phyloP scores from a whole-genome alignment of 192 early-diverging fungal species.

The Podila clonocystis region DNA sequence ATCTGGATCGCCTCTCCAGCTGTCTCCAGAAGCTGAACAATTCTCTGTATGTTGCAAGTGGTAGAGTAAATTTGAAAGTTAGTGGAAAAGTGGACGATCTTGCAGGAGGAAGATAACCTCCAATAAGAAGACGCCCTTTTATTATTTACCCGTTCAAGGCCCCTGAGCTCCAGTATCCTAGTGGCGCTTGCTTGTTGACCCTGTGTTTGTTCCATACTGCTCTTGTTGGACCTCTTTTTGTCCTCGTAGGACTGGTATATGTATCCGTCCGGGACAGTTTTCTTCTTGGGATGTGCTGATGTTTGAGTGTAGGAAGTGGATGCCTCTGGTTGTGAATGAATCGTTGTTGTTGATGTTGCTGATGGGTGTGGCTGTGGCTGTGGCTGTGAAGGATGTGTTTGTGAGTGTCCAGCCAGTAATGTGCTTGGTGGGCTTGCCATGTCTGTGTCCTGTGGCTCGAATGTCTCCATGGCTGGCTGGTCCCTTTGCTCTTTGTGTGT shows the following conservation, averaged over 20 bases:
- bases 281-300: constrained; percentile 6
- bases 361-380: background rate
- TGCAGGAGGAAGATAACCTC: background rate
- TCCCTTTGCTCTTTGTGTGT: background rate
- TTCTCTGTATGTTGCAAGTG: constrained; percentile 29
- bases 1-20: constrained; percentile 51
- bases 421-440: constrained; percentile 42
- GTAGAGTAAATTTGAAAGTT: background rate
- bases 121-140: background rate
- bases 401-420: constrained; percentile 1
- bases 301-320: background rate
- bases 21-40: constrained; percentile 49
- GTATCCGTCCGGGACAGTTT: constrained; percentile 34
- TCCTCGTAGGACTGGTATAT: constrained; percentile 42
- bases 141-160: constrained; percentile 37
- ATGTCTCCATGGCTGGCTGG: constrained; percentile 16
- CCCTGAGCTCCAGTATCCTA: constrained; percentile 36
- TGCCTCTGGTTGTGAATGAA: background rate
- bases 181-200: constrained; percentile 29
- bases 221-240: background rate
- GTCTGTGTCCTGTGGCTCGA: constrained; percentile 24
- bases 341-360: background rate
- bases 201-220: background rate
- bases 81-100: too few relatives aligned
- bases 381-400: background rate